Conservation (phyloP, 1,284 basidiomycete species). For the Apiotrichum gracile region DNA sequence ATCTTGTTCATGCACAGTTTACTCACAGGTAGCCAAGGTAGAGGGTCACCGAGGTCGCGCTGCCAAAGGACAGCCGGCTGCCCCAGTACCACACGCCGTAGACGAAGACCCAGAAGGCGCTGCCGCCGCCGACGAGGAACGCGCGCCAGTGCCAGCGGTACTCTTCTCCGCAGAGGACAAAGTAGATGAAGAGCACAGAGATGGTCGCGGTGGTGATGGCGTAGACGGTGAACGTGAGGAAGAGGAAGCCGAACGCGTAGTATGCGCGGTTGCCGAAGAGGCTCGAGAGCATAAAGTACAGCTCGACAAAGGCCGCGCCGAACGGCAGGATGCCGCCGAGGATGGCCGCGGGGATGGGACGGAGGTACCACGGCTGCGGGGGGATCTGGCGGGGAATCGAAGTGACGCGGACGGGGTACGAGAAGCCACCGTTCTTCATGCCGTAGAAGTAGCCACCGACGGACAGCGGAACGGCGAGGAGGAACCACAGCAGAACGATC, state of each 20-base stretch:
- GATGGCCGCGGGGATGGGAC: slow-evolving; percentile 68
- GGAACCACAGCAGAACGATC: slow-evolving; percentile 89
- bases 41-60: slow-evolving; percentile 73
- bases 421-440: slow-evolving; percentile 68
- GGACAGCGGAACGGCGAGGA: slow-evolving; percentile 76
- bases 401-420: slow-evolving; percentile 80
- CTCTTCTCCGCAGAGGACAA: slow-evolving; percentile 89
- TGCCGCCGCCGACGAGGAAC: slow-evolving; percentile 90
- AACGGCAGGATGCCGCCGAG: slow-evolving; percentile 90
- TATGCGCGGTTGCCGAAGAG: slow-evolving; percentile 90
- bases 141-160: slow-evolving; percentile 97
- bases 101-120: slow-evolving; percentile 82
- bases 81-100: slow-evolving; percentile 74
- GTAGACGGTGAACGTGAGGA: slow-evolving; percentile 79
- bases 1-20: not conserved
- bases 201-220: slow-evolving; percentile 83
- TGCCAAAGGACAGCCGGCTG: slow-evolving; percentile 74
- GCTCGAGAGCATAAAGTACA: slow-evolving; percentile 89
- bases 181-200: slow-evolving; percentile 85
- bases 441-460: slow-evolving; percentile 62
- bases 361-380: slow-evolving; percentile 73
- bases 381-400: slow-evolving; percentile 90
- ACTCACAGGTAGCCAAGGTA: slow-evolving; percentile 81
- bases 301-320: slow-evolving; percentile 89
- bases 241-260: slow-evolving; percentile 93